phyloP scores from a whole-genome alignment of 2,329 filamentous ascomycete genomes.

The Tolypocladium ovalisporum region DNA sequence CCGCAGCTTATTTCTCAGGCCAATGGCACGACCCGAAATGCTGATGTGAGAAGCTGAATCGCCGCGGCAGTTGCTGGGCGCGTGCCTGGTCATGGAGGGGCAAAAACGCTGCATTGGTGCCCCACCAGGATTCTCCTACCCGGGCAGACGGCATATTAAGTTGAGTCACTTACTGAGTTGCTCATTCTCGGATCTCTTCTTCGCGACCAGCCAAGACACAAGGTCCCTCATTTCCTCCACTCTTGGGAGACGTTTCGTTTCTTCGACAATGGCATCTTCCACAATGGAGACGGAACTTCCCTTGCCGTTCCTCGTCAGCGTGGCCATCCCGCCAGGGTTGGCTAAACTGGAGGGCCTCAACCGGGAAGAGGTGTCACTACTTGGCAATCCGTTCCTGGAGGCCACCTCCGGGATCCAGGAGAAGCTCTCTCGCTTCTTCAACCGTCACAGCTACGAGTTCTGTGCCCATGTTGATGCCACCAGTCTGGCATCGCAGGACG shows the following conservation, averaged over 20 bases:
- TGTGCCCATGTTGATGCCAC: conserved; percentile 70
- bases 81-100: conserved; percentile 2
- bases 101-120: conserved; percentile 1
- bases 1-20: not conserved
- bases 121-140: conserved; percentile 8
- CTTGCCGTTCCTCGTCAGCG: conserved; percentile 50
- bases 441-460: conserved; percentile 38
- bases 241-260: not conserved
- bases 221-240: not conserved
- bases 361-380: conserved; percentile 44
- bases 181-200: not conserved
- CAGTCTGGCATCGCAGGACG: conserved; percentile 53
- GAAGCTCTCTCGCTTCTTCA: conserved; percentile 35
- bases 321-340: conserved; percentile 39
- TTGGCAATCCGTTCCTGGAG: conserved; percentile 49
- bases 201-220: not conserved
- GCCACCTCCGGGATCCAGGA: conserved; percentile 37
- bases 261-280: not conserved
- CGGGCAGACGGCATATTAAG: not conserved
- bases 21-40: not conserved
- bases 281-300: conserved; percentile 54
- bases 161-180: conserved; percentile 5
- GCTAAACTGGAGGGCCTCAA: conserved; percentile 40
- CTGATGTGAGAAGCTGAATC: not conserved
- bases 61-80: not conserved